Evolutionary conservation across 75 land plant species (phyloP).

Genomic region (Chamaecyparis obtusa): DNA sequence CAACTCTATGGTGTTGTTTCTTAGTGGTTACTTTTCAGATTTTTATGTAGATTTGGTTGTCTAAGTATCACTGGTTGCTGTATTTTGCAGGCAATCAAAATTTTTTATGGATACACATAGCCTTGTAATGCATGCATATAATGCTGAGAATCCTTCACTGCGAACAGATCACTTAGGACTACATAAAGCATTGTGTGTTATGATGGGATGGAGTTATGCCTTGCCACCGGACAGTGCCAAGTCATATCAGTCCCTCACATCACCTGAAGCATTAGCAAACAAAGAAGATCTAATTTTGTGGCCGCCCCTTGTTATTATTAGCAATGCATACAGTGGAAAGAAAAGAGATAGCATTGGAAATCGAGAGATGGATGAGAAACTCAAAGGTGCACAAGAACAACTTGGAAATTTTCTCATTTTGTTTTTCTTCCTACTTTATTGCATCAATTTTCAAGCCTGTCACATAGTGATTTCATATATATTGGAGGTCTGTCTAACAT

Average conservation of each 20-base stretch:
- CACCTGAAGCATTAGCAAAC: constrained; percentile 48
- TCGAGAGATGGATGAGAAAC: constrained; percentile 53
- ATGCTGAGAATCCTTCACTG: constrained; percentile 38
- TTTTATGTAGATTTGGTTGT: background rate
- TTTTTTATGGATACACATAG: constrained; percentile 56
- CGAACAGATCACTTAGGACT: constrained; percentile 69
- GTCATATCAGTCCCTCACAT: constrained; percentile 48
- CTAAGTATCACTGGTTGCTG: background rate
- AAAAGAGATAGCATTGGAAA: constrained; percentile 70
- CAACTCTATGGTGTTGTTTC: background rate
- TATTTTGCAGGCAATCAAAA: constrained; percentile 56
- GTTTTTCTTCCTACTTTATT: background rate
- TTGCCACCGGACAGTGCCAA: constrained; percentile 57
- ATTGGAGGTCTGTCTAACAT: background rate
- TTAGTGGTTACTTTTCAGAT: background rate
- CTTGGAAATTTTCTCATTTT: background rate
- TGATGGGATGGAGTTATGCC: constrained; percentile 70
- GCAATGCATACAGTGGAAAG: constrained; percentile 60
- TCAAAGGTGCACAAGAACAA: constrained; percentile 50
- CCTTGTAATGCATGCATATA: constrained; percentile 66
- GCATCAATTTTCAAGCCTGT: background rate
- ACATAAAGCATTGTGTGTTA: constrained; percentile 66
- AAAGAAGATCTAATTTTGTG: constrained; percentile 73
- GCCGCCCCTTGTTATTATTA: constrained; percentile 75
- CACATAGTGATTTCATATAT: background rate